These are phyloP conservation scores for Macrocystidia cucumis DNA, from an alignment of 1,284 basidiomycete species.

Conservation along the genomic window DNA sequence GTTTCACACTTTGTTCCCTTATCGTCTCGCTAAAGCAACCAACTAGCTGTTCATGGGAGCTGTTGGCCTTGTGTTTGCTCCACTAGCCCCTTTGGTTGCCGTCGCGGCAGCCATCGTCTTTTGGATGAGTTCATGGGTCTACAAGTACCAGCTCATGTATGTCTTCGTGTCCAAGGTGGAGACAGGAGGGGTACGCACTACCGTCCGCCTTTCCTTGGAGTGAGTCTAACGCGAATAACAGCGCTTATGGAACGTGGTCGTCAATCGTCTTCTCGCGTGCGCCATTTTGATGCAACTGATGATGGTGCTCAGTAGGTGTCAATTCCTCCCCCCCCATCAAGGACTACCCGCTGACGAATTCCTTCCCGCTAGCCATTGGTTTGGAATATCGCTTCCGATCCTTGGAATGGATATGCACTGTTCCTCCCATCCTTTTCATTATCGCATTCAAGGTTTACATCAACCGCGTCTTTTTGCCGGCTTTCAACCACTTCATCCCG, in stretches of 20 bases:
- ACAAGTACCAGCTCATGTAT: conserved; percentile 94
- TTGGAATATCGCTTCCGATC: conserved; percentile 73
- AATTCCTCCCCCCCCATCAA: neutral
- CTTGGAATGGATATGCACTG: conserved; percentile 61
- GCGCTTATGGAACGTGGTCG: conserved; percentile 89
- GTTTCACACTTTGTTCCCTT: neutral
- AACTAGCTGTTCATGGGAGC: conserved; percentile 76
- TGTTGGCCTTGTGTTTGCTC: conserved; percentile 87
- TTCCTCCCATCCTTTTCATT: conserved; percentile 75
- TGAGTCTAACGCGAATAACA: conserved; percentile 17
- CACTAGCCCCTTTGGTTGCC: conserved; percentile 84
- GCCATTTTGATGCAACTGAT: conserved; percentile 79
- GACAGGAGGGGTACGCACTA: conserved; percentile 72
- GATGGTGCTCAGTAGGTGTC: conserved; percentile 78
- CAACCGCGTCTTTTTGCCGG: conserved; percentile 53
- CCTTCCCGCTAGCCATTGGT: conserved; percentile 59
- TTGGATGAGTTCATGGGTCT: conserved; percentile 76
- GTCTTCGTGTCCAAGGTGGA: conserved; percentile 85
- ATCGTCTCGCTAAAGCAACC: conserved; percentile 6
- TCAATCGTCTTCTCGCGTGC: conserved; percentile 77
- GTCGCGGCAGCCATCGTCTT: conserved; percentile 74
- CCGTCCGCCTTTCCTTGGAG: conserved; percentile 3
- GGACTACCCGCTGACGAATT: neutral
- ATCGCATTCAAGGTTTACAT: conserved; percentile 80
- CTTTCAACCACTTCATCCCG: conserved; percentile 78